phyloP scores from a whole-genome alignment of 495 filamentous ascomycete genomes.

The Aspergillus avenaceus region DNA sequence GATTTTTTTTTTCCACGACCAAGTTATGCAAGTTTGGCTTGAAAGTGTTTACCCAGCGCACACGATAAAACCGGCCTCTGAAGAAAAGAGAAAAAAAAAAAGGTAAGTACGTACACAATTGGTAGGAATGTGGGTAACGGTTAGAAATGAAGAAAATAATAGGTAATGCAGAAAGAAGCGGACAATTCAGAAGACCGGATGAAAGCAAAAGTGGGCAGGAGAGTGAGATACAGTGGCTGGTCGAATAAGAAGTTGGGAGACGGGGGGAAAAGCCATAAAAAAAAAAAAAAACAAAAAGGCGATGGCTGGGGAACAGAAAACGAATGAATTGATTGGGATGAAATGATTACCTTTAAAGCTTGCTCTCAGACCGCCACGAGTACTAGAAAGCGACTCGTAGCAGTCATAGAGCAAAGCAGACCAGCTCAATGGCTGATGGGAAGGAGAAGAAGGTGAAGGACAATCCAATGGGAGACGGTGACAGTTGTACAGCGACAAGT shows the following conservation, averaged over 20 bases:
- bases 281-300: too few relatives aligned
- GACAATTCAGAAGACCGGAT: slow-evolving; percentile 9
- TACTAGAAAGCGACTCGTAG: slow-evolving; percentile 10
- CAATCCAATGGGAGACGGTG: not conserved
- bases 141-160: slow-evolving; percentile 4
- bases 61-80: slow-evolving; percentile 5
- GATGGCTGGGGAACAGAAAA: slow-evolving; percentile 26
- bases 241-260: slow-evolving; percentile 17
- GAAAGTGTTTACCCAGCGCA: slow-evolving; percentile 9
- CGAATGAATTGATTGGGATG: slow-evolving; percentile 4
- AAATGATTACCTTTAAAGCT: slow-evolving; percentile 1
- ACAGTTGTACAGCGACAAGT: slow-evolving; percentile 1
- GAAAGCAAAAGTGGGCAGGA: slow-evolving; percentile 7
- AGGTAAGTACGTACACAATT: slow-evolving; percentile 7
- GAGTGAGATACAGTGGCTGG: slow-evolving; percentile 20
- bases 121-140: slow-evolving; percentile 26
- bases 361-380: slow-evolving; percentile 23
- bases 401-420: slow-evolving; percentile 17
- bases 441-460: not conserved
- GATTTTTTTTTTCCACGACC: not conserved
- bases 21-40: not conserved
- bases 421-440: slow-evolving; percentile 13
- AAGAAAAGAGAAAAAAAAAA: slow-evolving; percentile 2
- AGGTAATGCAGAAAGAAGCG: slow-evolving; percentile 5
- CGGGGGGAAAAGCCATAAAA: slow-evolving; percentile 9